Evolutionary conservation across 2,329 filamentous ascomycete species (phyloP).

Genomic region (Exophiala oligosperma): DNA sequence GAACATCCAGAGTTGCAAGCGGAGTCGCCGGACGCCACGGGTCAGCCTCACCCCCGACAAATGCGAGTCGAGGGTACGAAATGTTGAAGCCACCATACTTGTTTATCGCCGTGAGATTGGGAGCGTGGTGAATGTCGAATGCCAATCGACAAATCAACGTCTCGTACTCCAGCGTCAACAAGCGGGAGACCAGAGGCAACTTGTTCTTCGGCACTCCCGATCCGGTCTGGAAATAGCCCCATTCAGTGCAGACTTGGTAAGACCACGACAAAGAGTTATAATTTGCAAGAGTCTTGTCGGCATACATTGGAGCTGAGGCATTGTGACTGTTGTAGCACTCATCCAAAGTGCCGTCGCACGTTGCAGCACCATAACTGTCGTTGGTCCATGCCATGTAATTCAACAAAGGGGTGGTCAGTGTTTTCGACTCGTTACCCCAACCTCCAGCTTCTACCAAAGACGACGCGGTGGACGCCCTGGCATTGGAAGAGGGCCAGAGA

Average conservation of each 20-base stretch:
- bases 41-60: constrained; percentile 75
- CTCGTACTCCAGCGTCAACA: constrained; percentile 63
- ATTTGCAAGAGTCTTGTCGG: constrained; percentile 44
- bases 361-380: constrained; percentile 38
- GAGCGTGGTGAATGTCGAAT: constrained; percentile 67
- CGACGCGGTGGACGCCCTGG: constrained; percentile 41
- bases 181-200: constrained; percentile 70
- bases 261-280: constrained; percentile 52
- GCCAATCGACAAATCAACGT: constrained; percentile 63
- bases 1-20: constrained; percentile 61
- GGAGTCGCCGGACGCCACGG: constrained; percentile 77
- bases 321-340: constrained; percentile 54
- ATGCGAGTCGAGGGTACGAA: constrained; percentile 71
- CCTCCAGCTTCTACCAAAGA: constrained; percentile 51
- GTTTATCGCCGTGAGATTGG: constrained; percentile 69
- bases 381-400: constrained; percentile 60
- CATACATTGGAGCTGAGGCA: constrained; percentile 42
- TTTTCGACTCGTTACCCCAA: constrained; percentile 42
- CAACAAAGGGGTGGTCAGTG: constrained; percentile 52
- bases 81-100: constrained; percentile 73
- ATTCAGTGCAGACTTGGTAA: constrained; percentile 62
- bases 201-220: constrained; percentile 64
- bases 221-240: constrained; percentile 77
- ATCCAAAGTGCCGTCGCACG: constrained; percentile 49
- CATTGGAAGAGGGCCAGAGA: constrained; percentile 44